phyloP scores from a whole-genome alignment of 331 rosid genomes.

The Cydonia oblonga region DNA sequence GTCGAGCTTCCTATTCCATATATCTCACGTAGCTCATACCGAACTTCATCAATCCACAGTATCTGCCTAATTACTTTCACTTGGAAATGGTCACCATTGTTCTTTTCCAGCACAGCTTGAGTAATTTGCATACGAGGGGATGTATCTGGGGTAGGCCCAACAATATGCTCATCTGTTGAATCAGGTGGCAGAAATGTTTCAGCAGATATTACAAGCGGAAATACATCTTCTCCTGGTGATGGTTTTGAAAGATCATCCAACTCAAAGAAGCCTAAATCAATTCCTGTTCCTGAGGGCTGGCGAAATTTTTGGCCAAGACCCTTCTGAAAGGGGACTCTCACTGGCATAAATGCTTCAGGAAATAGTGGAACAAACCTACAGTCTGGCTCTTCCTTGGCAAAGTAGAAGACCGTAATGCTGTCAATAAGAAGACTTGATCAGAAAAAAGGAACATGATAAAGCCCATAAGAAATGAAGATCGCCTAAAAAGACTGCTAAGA shows the following conservation, averaged over 20 bases:
- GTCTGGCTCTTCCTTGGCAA: constrained; percentile 74
- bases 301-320: constrained; percentile 60
- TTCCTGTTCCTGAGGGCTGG: constrained; percentile 82
- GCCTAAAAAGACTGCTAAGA: neutral
- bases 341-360: constrained; percentile 58
- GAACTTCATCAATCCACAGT: constrained; percentile 67
- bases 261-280: constrained; percentile 73
- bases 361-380: constrained; percentile 53
- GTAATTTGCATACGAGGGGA: constrained; percentile 64
- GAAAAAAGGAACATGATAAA: neutral
- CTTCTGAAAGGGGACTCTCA: constrained; percentile 58
- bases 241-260: constrained; percentile 82
- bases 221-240: constrained; percentile 58
- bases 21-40: constrained; percentile 75
- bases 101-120: constrained; percentile 67
- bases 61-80: constrained; percentile 69
- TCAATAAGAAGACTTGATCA: constrained; percentile 3
- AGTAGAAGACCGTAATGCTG: constrained; percentile 70
- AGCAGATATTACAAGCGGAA: constrained; percentile 77
- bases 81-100: constrained; percentile 34
- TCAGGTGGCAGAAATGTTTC: constrained; percentile 35
- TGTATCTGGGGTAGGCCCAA: constrained; percentile 25
- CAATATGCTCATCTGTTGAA: constrained; percentile 27
- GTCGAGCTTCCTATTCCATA: constrained; percentile 67
- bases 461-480: neutral